Evolutionary conservation across 2,329 filamentous ascomycete species (phyloP), one percentile per base, ranked within the genome.

Genomic region (Alternaria ventricosa): DNA sequence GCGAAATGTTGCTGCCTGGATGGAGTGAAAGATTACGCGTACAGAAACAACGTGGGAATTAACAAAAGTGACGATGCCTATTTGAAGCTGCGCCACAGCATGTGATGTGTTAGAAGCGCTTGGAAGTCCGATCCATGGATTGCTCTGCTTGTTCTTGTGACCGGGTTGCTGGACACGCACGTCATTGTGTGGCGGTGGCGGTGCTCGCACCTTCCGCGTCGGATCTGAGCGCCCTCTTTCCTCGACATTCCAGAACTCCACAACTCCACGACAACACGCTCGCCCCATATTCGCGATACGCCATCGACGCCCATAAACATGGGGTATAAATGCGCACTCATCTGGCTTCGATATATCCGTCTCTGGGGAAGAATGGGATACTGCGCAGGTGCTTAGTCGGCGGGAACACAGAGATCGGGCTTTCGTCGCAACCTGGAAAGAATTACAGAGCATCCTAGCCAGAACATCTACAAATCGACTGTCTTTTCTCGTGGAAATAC

Each of bases 1-100:
- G 67, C 67, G 50, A 53, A 69, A 76, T 60, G 71, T 71, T 78
- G 75, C 66, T 76, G 75, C 75, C 75, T 78, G 66, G 72, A 61
- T 47, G 46, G 47, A 30, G 61, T 60, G 62, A 50, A 64, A 57
- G 63, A 30, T 50, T 73, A 73, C 68, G 71, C 68, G 65, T 71
- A 60, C 61, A 47, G 46, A 3, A 8, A 50, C 47, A 54, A 41
- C 57, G 51, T 62, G 6, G 27, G 20, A 45, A 23, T 55, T 27
- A 7, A 55, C 49, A 44, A 44, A 56, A 67, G 65, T 69, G 70
- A 76, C 65, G 70, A 72, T 67, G 69, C 63, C 47, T 64, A 53
- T 28, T 46, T 13, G 25, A 7, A 33, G 36, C 64, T 70, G 69
- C 68, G 72, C 72, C 74, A 73, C 71, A 67, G 62, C 70, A 71